phyloP scores from a whole-genome alignment of 2,329 filamentous ascomycete genomes.

The Phaeosphaeria sp. region DNA sequence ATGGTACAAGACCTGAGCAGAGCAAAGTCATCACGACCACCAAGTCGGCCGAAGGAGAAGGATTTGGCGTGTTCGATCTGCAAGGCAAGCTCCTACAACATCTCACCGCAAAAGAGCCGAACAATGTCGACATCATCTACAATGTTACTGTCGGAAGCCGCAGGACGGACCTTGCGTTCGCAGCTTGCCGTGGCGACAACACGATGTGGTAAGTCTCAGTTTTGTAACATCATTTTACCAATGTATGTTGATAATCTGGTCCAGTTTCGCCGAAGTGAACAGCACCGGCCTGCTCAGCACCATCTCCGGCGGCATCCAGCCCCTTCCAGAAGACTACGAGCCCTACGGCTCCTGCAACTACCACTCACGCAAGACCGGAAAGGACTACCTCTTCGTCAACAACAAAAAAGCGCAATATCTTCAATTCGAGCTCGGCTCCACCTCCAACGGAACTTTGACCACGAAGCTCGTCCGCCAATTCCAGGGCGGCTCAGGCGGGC shows the following conservation, averaged over 20 bases:
- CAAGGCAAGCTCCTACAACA: constrained; percentile 57
- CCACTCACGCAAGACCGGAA: constrained; percentile 54
- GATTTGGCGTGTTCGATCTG: constrained; percentile 59
- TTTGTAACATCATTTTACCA: no score
- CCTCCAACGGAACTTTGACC: constrained; percentile 50
- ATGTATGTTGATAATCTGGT: background rate
- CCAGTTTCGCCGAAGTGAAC: constrained; percentile 58
- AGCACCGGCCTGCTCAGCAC: constrained; percentile 52
- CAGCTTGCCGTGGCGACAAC: constrained; percentile 59
- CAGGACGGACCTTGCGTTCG: constrained; percentile 57
- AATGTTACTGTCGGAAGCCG: constrained; percentile 54
- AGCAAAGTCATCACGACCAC: constrained; percentile 62
- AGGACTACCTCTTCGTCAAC: constrained; percentile 63
- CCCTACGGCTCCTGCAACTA: constrained; percentile 63
- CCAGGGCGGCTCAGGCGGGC: constrained; percentile 58
- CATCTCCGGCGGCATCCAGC: constrained; percentile 57
- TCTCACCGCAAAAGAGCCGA: constrained; percentile 56
- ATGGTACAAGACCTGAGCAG: constrained; percentile 40
- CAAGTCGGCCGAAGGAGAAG: constrained; percentile 58
- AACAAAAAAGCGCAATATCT: constrained; percentile 62
- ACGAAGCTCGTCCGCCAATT: constrained; percentile 60
- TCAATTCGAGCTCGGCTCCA: constrained; percentile 57
- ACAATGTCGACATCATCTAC: constrained; percentile 64
- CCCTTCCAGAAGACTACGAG: constrained; percentile 53
- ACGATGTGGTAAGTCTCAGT: constrained; percentile 57